A percentile compares a stretch with the other conserved stretches of the same genome.
phyloP scores from a whole-genome alignment of 345 rosid species.

The Gynandropsis gynandra region DNA sequence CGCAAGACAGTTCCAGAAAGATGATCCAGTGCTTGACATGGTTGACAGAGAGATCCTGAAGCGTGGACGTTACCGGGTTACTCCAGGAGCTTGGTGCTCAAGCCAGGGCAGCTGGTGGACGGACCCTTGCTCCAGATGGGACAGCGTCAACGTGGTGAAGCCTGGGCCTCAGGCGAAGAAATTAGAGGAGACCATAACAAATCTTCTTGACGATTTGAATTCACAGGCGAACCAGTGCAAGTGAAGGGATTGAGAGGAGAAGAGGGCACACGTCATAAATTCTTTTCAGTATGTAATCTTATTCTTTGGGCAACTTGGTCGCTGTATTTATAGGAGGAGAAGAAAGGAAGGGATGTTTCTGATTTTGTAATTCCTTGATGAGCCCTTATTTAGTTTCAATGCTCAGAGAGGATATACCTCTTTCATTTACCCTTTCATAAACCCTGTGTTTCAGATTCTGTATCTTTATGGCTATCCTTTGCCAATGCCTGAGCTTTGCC shows the following conservation, averaged over 20 bases:
- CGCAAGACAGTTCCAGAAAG: slow-evolving; percentile 64
- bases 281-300: slow-evolving; percentile 33
- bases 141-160: slow-evolving; percentile 65
- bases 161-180: slow-evolving; percentile 76
- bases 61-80: slow-evolving; percentile 48
- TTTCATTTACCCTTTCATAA: slow-evolving; percentile 7
- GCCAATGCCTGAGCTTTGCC: too few species aligned
- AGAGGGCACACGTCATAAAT: slow-evolving; percentile 28
- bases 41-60: slow-evolving; percentile 66
- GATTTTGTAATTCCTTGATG: slow-evolving; percentile 18
- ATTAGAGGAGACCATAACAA: slow-evolving; percentile 55
- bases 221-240: slow-evolving; percentile 72
- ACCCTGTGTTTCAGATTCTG: slow-evolving; percentile 13
- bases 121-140: slow-evolving; percentile 97
- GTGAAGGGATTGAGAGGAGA: slow-evolving; percentile 31
- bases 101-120: slow-evolving; percentile 65
- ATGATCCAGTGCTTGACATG: slow-evolving; percentile 66
- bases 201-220: slow-evolving; percentile 65
- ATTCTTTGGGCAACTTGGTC: slow-evolving; percentile 32
- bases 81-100: slow-evolving; percentile 92
- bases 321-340: slow-evolving; percentile 30
- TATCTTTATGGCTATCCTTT: slow-evolving; percentile 5
- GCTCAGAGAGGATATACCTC: background rate
- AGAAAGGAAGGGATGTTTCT: slow-evolving; percentile 17
- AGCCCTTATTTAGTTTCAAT: background rate